These are phyloP conservation scores for Cerioporus squamosus DNA, from an alignment of 1,284 basidiomycete genomes.

Conservation along the genomic window DNA sequence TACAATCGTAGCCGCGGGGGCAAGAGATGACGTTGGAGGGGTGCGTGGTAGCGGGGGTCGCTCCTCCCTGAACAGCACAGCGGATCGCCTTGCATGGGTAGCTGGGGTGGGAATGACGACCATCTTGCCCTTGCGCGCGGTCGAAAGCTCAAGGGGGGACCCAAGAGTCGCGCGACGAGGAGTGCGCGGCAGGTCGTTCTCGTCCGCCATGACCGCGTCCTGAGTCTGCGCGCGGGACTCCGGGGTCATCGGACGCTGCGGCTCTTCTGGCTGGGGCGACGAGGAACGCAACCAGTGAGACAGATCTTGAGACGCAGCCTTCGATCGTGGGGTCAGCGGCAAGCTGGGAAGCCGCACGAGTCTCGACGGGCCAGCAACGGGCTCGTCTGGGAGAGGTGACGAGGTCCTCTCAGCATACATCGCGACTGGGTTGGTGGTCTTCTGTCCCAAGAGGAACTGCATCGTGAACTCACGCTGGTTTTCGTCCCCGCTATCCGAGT, in stretches of 20 bases:
- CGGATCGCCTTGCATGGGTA: conserved; percentile 2
- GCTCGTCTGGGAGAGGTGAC: conserved; percentile 8
- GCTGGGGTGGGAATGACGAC: conserved; percentile 12
- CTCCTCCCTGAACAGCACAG: background rate
- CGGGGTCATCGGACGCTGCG: background rate
- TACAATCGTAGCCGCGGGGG: background rate
- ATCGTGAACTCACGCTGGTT: conserved; percentile 16
- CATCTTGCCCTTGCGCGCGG: conserved; percentile 6
- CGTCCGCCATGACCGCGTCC: background rate
- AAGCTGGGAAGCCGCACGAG: background rate
- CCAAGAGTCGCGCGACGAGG: background rate
- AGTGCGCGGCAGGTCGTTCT: background rate
- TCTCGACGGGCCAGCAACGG: conserved; percentile 12
- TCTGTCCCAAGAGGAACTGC: conserved; percentile 22
- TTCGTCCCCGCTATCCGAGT: conserved; percentile 24
- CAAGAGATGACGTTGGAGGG: background rate
- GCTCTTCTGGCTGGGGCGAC: background rate
- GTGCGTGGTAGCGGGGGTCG: background rate
- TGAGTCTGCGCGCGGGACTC: background rate
- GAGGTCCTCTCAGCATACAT: conserved; percentile 7
- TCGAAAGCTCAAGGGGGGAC: conserved; percentile 8
- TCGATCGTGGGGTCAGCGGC: conserved; percentile 22
- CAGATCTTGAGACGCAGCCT: conserved; percentile 13
- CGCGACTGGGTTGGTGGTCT: background rate
- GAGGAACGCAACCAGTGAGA: conserved; percentile 20